phyloP scores from a whole-genome alignment of 495 filamentous ascomycete species.

The Parathielavia hyrcaniae region DNA sequence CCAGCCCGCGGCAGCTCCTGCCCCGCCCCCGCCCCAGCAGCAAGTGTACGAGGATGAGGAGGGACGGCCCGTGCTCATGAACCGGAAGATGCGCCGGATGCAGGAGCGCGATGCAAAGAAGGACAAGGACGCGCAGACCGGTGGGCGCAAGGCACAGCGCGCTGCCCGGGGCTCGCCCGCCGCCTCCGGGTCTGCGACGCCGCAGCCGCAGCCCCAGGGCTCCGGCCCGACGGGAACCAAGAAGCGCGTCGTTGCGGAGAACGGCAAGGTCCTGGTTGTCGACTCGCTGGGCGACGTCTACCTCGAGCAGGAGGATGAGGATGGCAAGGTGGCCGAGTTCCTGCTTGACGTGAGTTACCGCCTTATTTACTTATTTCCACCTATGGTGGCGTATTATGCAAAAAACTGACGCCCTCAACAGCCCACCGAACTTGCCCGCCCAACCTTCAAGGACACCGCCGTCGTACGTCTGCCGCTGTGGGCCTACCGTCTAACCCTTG shows the following conservation, averaged over 20 bases:
- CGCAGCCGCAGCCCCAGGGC: conserved; percentile 30
- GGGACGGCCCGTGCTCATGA: conserved; percentile 52
- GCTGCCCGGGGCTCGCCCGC: conserved; percentile 20
- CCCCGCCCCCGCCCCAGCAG: conserved; percentile 26
- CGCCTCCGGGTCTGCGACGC: conserved; percentile 29
- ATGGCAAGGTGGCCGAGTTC: conserved; percentile 75
- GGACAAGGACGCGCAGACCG: conserved; percentile 41
- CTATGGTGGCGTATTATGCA: conserved; percentile 1
- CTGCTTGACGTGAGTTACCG: conserved; percentile 63
- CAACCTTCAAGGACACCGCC: conserved; percentile 63
- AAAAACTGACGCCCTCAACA: conserved; percentile 12
- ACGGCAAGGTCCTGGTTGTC: conserved; percentile 90
- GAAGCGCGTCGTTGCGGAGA: conserved; percentile 82
- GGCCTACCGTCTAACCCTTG: conserved; percentile 53
- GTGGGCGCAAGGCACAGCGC: conserved; percentile 29
- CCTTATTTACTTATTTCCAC: not conserved
- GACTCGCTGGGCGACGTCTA: conserved; percentile 88
- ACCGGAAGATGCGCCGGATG: conserved; percentile 79
- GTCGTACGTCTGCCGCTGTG: conserved; percentile 62
- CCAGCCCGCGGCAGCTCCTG: conserved; percentile 35
- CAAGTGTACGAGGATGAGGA: conserved; percentile 45
- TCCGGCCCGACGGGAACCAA: conserved; percentile 57
- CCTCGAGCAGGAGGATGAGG: conserved; percentile 80
- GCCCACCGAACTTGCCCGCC: conserved; percentile 58
- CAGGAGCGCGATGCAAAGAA: conserved; percentile 76